Conservation (phyloP, 441 rosid species). For the Erodium texanum region DNA sequence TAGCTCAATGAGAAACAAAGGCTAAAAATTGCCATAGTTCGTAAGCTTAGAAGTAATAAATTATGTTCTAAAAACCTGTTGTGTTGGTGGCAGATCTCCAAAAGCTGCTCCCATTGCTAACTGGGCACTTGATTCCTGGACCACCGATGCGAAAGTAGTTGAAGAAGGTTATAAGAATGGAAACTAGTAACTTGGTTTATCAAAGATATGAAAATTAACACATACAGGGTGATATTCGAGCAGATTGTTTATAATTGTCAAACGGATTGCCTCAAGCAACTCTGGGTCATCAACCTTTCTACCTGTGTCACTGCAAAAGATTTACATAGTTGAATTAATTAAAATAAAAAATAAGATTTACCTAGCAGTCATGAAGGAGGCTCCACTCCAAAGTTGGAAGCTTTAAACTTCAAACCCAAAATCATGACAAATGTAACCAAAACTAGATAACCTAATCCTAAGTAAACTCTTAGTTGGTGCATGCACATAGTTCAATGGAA, state of each 20-base stretch:
- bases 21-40: not conserved
- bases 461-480: not conserved
- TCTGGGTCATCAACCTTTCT: slow-evolving; percentile 93
- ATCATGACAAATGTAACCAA: too few species aligned
- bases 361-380: too few species aligned
- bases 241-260: slow-evolving; percentile 82
- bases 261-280: slow-evolving; percentile 89
- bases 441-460: not conserved
- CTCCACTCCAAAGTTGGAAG: too few species aligned
- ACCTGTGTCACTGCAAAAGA: slow-evolving; percentile 66
- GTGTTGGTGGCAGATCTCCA: slow-evolving; percentile 66
- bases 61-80: slow-evolving; percentile 38
- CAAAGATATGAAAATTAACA: too few species aligned
- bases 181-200: too few species aligned
- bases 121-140: slow-evolving; percentile 91
- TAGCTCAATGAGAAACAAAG: too few species aligned
- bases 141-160: slow-evolving; percentile 22
- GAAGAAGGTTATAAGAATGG: slow-evolving; percentile 12
- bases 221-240: slow-evolving; percentile 89
- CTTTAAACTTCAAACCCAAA: too few species aligned
- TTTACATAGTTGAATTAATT: slow-evolving; percentile 9
- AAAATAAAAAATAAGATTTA: slow-evolving; percentile 6
- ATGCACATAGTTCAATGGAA: not conserved
- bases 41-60: not conserved
- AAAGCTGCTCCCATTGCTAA: slow-evolving; percentile 91